Conservation (phyloP, 2,329 filamentous ascomycete genomes). For the Fusarium veterinarium region DNA sequence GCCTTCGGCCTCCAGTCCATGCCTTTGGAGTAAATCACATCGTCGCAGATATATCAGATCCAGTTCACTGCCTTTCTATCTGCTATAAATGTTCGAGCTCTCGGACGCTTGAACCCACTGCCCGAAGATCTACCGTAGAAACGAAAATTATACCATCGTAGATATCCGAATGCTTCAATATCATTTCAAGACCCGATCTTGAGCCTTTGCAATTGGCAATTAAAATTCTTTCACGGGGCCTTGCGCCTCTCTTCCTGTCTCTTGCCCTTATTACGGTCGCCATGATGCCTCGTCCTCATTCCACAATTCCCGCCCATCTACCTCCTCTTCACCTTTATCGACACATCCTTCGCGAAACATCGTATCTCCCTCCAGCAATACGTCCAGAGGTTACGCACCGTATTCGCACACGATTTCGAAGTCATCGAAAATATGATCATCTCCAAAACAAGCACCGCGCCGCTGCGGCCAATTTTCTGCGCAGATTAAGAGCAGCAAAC, state of each 20-base stretch:
- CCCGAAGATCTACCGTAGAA: constrained; percentile 32
- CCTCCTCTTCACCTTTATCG: constrained; percentile 61
- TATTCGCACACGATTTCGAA: constrained; percentile 61
- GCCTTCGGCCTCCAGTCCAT: neutral
- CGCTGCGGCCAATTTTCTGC: constrained; percentile 57
- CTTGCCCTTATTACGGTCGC: neutral
- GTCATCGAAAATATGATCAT: constrained; percentile 47
- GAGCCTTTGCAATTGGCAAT: neutral
- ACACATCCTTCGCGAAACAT: constrained; percentile 68
- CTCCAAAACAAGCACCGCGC: constrained; percentile 50
- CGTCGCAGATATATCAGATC: neutral
- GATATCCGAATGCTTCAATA: neutral
- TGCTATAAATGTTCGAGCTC: neutral
- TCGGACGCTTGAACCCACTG: neutral
- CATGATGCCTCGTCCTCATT: constrained; percentile 47
- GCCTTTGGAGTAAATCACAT: neutral
- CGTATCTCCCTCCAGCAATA: constrained; percentile 67
- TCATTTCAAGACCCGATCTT: neutral
- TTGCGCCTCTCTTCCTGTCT: constrained; percentile 4
- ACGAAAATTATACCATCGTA: constrained; percentile 12
- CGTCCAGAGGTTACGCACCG: constrained; percentile 56
- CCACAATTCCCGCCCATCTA: constrained; percentile 41
- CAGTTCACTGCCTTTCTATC: neutral
- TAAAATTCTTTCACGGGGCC: constrained; percentile 3
- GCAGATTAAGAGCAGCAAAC: constrained; percentile 64